A percentile compares a stretch with the other conserved stretches of the same genome.
phyloP scores from a whole-genome alignment of 106 monocot genomes.

The Phalaenopsis aphrodite region DNA sequence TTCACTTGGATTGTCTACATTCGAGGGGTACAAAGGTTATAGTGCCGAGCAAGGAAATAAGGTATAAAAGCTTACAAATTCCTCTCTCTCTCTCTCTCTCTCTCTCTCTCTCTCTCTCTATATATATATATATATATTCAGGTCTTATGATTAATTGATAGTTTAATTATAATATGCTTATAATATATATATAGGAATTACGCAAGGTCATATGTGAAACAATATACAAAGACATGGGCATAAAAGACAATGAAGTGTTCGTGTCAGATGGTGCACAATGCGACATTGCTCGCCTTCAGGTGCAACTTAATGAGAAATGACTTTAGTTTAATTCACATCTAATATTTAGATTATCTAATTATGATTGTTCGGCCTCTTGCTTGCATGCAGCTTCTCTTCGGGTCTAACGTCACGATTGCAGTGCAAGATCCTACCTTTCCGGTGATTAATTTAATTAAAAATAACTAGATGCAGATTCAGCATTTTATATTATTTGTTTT shows the following conservation, averaged over 20 bases:
- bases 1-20: constrained; percentile 53
- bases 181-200: constrained; percentile 30
- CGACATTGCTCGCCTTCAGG: constrained; percentile 82
- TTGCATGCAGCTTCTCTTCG: constrained; percentile 49
- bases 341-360: background rate
- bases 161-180: no score
- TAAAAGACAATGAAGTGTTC: constrained; percentile 64
- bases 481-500: background rate
- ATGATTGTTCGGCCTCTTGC: background rate
- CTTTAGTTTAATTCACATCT: no score
- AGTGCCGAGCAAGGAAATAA: constrained; percentile 82
- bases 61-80: constrained; percentile 20
- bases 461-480: background rate
- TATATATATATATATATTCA: no score
- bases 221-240: constrained; percentile 44
- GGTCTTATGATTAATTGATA: no score
- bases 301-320: background rate
- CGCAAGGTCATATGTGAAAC: constrained; percentile 48
- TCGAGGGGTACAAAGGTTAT: constrained; percentile 78
- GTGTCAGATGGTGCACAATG: constrained; percentile 83
- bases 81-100: no score
- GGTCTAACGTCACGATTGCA: constrained; percentile 63
- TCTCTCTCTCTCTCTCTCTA: no score
- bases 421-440: constrained; percentile 94
- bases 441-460: constrained; percentile 19